Conservation (phyloP, 495 filamentous ascomycete species). For the Hypoxylon cercidicola region DNA sequence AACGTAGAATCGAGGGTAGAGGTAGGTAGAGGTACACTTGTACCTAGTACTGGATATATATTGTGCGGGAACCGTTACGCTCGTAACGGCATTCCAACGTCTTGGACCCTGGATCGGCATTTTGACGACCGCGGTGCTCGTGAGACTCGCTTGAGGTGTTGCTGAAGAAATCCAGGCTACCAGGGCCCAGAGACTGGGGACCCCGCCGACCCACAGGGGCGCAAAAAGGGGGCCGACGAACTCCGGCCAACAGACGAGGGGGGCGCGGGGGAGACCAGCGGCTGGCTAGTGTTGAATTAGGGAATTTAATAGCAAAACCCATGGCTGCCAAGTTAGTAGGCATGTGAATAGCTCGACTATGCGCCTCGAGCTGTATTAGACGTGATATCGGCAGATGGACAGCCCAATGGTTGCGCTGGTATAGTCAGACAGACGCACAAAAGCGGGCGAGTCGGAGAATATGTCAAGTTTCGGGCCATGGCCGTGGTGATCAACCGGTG, state of each 20-base stretch:
- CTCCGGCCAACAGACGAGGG: constrained; percentile 22
- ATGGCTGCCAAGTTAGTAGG: constrained; percentile 37
- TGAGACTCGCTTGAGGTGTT: constrained; percentile 25
- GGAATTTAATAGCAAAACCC: constrained; percentile 31
- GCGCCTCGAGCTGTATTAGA: constrained; percentile 32
- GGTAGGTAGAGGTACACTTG: constrained; percentile 37
- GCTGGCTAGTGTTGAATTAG: constrained; percentile 31
- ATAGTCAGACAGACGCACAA: constrained; percentile 32
- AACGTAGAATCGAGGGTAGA: constrained; percentile 1
- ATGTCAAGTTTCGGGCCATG: constrained; percentile 36
- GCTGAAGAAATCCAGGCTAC: constrained; percentile 20
- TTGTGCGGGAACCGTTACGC: constrained; percentile 25
- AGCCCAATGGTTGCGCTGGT: constrained; percentile 37
- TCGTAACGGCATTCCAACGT: constrained; percentile 28
- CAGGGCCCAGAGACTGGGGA: constrained; percentile 35
- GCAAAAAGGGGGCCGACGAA: constrained; percentile 29
- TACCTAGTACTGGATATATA: constrained; percentile 28
- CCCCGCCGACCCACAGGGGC: constrained; percentile 36
- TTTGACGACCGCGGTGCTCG: constrained; percentile 5
- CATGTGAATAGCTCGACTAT: constrained; percentile 38
- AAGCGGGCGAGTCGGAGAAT: constrained; percentile 30
- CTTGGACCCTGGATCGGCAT: constrained; percentile 6
- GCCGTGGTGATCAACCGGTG: constrained; percentile 36
- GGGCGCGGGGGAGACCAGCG: constrained; percentile 27
- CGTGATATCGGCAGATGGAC: constrained; percentile 42